A percentile compares a stretch with the other conserved stretches of the same genome.
Evolutionary conservation across 192 early-diverging fungal genomes (phyloP).

Genomic region (Spinellus fusiger): DNA sequence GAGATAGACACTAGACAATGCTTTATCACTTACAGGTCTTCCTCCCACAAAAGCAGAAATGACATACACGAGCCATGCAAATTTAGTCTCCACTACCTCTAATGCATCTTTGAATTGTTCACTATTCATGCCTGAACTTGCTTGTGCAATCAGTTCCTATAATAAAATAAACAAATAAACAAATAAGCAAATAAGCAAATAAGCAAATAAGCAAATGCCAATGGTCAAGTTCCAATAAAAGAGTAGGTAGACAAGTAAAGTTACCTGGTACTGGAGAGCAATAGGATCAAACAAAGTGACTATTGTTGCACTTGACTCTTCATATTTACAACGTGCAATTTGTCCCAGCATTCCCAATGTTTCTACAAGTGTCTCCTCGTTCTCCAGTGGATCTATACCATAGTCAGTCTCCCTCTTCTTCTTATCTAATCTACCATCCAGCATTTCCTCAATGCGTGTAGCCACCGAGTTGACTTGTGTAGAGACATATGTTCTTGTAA

Average conservation of each 20-base stretch:
- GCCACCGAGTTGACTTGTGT: constrained; percentile 48
- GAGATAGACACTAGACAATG: background rate
- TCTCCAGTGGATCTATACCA: constrained; percentile 51
- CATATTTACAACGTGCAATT: constrained; percentile 67
- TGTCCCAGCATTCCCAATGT: constrained; percentile 65
- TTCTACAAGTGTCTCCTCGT: constrained; percentile 61
- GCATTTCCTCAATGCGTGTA: constrained; percentile 43
- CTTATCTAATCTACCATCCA: constrained; percentile 37
- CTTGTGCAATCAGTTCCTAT: constrained; percentile 13
- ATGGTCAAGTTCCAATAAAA: too few relatives aligned
- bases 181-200: background rate
- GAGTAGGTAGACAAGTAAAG: constrained; percentile 14
- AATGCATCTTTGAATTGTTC: constrained; percentile 43
- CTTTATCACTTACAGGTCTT: constrained; percentile 42
- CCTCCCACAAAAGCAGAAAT: constrained; percentile 63
- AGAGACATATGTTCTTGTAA: constrained; percentile 43
- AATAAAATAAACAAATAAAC: background rate
- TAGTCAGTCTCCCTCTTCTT: background rate
- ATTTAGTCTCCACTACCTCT: constrained; percentile 52
- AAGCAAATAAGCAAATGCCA: background rate
- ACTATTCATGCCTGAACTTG: background rate
- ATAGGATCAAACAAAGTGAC: constrained; percentile 52
- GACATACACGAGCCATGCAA: constrained; percentile 80
- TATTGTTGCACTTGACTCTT: constrained; percentile 45
- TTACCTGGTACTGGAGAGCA: constrained; percentile 55